These are phyloP conservation scores for Globisporangium orthogonon DNA, from an alignment of 352 stramenopile genomes.

Conservation along the genomic window DNA sequence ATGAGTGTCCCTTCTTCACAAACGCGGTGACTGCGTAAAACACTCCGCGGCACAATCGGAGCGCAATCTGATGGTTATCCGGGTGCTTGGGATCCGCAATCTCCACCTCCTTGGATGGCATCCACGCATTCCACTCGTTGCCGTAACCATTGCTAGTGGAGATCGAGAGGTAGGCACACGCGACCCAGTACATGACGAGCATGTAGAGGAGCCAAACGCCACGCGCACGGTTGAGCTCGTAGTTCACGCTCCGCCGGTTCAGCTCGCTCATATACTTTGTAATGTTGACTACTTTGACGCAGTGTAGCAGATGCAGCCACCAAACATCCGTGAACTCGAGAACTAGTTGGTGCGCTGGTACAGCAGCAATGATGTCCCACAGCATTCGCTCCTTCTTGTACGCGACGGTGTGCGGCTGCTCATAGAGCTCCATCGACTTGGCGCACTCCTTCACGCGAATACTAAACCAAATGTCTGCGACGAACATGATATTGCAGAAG, in stretches of 20 bases:
- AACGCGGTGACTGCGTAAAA: slow-evolving; percentile 50
- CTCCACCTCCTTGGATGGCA: slow-evolving; percentile 8
- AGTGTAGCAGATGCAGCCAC: slow-evolving; percentile 33
- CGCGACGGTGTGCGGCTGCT: slow-evolving; percentile 23
- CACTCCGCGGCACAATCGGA: slow-evolving; percentile 37
- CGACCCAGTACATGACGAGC: slow-evolving; percentile 47
- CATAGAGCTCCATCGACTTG: slow-evolving; percentile 44
- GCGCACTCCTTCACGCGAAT: slow-evolving; percentile 22
- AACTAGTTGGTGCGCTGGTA: slow-evolving; percentile 38
- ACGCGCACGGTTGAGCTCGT: slow-evolving; percentile 43
- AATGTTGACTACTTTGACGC: slow-evolving; percentile 47
- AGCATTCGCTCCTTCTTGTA: slow-evolving; percentile 42
- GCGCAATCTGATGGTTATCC: slow-evolving; percentile 12
- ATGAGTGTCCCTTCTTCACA: slow-evolving; percentile 40
- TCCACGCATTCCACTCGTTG: slow-evolving; percentile 41
- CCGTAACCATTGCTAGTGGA: slow-evolving; percentile 28
- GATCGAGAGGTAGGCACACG: slow-evolving; percentile 45
- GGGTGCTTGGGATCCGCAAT: slow-evolving; percentile 21
- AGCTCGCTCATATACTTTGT: slow-evolving; percentile 53
- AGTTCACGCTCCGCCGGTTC: slow-evolving; percentile 43
- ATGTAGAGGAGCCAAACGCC: slow-evolving; percentile 44
- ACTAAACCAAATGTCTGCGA: no score
- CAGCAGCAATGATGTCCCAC: slow-evolving; percentile 28
- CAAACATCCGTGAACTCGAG: slow-evolving; percentile 19
- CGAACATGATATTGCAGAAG: no score